Conservation (phyloP, 495 filamentous ascomycete species). For the Aspergillus carlsbadensis region DNA sequence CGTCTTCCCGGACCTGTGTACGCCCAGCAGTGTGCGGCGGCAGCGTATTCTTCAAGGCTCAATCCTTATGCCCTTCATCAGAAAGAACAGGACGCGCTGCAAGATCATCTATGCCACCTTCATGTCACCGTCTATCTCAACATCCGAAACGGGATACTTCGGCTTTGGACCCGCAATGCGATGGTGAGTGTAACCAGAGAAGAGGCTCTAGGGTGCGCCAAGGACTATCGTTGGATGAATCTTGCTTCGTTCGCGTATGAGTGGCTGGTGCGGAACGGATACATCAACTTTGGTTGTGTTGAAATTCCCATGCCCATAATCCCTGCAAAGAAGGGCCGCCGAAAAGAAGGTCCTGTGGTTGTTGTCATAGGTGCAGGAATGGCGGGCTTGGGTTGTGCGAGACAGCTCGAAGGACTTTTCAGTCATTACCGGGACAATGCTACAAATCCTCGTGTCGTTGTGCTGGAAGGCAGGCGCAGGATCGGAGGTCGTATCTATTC, state of each 20-base stretch:
- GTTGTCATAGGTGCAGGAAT: conserved; percentile 94
- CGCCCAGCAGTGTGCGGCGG: conserved; percentile 81
- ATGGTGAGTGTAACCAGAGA: conserved; percentile 81
- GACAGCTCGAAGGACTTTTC: conserved; percentile 84
- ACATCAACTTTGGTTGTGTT: conserved; percentile 96
- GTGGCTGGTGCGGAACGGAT: conserved; percentile 86
- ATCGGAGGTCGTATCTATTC: conserved; percentile 97
- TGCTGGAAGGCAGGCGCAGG: conserved; percentile 83
- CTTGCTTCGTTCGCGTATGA: conserved; percentile 86
- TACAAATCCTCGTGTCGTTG: conserved; percentile 67
- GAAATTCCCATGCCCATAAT: conserved; percentile 52
- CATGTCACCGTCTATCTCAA: conserved; percentile 97
- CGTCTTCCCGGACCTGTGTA: conserved; percentile 70
- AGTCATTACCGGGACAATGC: conserved; percentile 69
- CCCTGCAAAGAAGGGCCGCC: conserved; percentile 43
- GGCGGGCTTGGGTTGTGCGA: conserved; percentile 85
- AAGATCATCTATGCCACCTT: conserved; percentile 75
- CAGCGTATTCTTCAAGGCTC: conserved; percentile 84
- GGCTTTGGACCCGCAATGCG: conserved; percentile 88
- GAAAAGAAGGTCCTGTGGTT: conserved; percentile 59
- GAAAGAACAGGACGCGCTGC: conserved; percentile 79
- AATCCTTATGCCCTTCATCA: conserved; percentile 85
- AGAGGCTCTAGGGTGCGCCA: conserved; percentile 90
- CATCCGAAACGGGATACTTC: conserved; percentile 91
- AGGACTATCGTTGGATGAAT: conserved; percentile 86